phyloP scores from a whole-genome alignment of 1,284 basidiomycete genomes.

The Cryptococcus floricola region DNA sequence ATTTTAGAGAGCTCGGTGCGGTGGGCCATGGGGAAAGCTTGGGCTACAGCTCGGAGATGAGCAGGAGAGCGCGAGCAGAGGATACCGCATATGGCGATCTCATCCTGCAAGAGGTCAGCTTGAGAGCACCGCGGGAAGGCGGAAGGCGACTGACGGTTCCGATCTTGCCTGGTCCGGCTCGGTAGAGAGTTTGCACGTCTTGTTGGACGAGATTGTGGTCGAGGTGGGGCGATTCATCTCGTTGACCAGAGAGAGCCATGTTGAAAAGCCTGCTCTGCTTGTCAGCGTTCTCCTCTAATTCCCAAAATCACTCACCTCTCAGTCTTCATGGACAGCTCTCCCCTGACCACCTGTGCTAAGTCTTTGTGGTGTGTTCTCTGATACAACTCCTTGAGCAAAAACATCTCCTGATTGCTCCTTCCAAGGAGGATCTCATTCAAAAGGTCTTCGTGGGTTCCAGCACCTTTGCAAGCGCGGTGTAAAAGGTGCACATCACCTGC shows the following conservation, averaged over 20 bases:
- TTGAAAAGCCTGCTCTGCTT: conserved; percentile 38
- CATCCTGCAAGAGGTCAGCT: conserved; percentile 31
- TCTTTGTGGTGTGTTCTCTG: conserved; percentile 43
- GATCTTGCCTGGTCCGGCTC: conserved; percentile 45
- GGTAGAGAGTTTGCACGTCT: conserved; percentile 46
- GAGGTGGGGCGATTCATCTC: conserved; percentile 46
- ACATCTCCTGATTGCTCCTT: conserved; percentile 49
- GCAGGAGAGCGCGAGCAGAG: conserved; percentile 43
- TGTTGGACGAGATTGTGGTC: conserved; percentile 46
- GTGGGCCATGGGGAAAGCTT: conserved; percentile 41
- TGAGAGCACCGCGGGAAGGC: neutral
- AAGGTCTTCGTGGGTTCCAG: conserved; percentile 49
- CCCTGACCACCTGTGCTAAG: conserved; percentile 37
- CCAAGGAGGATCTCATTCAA: conserved; percentile 47
- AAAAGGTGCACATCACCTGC: conserved; percentile 44
- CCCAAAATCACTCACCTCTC: conserved; percentile 32
- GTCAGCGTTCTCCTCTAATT: neutral
- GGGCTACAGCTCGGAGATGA: conserved; percentile 45
- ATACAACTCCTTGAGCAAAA: conserved; percentile 48
- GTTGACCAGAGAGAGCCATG: conserved; percentile 46
- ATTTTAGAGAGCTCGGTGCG: conserved; percentile 34
- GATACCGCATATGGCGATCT: conserved; percentile 49
- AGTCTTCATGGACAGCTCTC: conserved; percentile 51
- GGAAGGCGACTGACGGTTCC: conserved; percentile 40
- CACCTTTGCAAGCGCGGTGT: conserved; percentile 44